phyloP scores from a whole-genome alignment of 306 rosid species.

The Rosa multiflora region DNA sequence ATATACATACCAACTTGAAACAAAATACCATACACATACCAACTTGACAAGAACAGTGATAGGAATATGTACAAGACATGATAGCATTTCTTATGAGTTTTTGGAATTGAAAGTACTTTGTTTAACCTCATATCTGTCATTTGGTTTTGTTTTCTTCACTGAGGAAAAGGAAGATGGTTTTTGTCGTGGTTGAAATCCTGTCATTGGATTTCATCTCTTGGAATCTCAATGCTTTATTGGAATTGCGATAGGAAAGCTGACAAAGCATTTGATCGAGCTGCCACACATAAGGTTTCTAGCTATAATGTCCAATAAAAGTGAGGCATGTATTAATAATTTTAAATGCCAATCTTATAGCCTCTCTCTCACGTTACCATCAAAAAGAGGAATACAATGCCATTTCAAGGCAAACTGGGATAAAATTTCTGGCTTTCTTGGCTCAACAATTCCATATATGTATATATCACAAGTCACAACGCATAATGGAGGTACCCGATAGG shows the following conservation, averaged over 20 bases:
- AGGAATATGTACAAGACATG: background rate
- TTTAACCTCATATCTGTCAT: slow-evolving; percentile 7
- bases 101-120: background rate
- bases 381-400: slow-evolving; percentile 13
- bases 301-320: slow-evolving; percentile 32
- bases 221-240: slow-evolving; percentile 32
- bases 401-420: slow-evolving; percentile 8
- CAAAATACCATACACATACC: background rate
- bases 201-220: slow-evolving; percentile 24
- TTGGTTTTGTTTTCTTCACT: slow-evolving; percentile 3
- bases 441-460: background rate
- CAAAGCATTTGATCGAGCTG: slow-evolving; percentile 26
- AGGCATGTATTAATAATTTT: slow-evolving; percentile 2
- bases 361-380: slow-evolving; percentile 28
- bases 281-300: slow-evolving; percentile 22
- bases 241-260: slow-evolving; percentile 29
- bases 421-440: background rate
- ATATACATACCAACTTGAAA: background rate
- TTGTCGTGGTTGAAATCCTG: slow-evolving; percentile 17
- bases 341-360: slow-evolving; percentile 23
- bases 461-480: background rate
- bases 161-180: slow-evolving; percentile 14
- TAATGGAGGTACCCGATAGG: background rate
- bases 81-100: background rate
- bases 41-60: background rate